These are phyloP conservation scores for Mortierella polycephala DNA, from an alignment of 371 early-diverging fungal genomes.

Conservation along the genomic window DNA sequence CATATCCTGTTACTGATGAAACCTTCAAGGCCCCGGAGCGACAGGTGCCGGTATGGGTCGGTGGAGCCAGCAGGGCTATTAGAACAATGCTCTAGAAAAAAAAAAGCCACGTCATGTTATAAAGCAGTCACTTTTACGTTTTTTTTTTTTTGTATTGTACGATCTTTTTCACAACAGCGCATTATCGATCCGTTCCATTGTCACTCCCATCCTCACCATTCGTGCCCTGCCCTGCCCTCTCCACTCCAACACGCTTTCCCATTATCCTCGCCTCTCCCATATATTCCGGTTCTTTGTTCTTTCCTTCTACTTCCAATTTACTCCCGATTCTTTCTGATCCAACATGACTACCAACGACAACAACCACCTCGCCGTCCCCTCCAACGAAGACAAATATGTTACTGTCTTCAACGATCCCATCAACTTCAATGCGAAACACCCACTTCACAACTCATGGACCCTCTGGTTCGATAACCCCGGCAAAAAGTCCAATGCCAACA, in stretches of 20 bases:
- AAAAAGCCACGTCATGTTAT: too few relatives aligned
- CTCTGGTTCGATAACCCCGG: constrained; percentile 94
- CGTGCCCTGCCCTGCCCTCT: not conserved
- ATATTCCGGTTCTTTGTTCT: not conserved
- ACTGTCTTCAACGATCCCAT: constrained; percentile 70
- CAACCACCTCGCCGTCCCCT: constrained; percentile 45
- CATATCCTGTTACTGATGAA: constrained; percentile 40
- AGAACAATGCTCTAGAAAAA: constrained; percentile 33
- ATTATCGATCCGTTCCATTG: constrained; percentile 3
- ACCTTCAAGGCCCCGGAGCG: constrained; percentile 43
- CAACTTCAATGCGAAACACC: constrained; percentile 89
- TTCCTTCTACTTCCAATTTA: not conserved
- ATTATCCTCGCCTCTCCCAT: not conserved
- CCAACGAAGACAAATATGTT: constrained; percentile 39
- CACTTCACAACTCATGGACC: constrained; percentile 90
- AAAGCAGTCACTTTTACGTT: not conserved
- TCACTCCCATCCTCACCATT: constrained; percentile 1
- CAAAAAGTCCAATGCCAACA: constrained; percentile 76
- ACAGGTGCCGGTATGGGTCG: constrained; percentile 48
- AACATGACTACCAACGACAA: constrained; percentile 38
- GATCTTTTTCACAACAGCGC: not conserved
- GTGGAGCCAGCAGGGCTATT: constrained; percentile 43
- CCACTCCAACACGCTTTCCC: not conserved
- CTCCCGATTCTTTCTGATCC: constrained; percentile 3
- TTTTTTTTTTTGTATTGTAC: not conserved